These are phyloP conservation scores for Naganishia antarctica DNA, from an alignment of 768 basidiomycete species.

Conservation along the genomic window DNA sequence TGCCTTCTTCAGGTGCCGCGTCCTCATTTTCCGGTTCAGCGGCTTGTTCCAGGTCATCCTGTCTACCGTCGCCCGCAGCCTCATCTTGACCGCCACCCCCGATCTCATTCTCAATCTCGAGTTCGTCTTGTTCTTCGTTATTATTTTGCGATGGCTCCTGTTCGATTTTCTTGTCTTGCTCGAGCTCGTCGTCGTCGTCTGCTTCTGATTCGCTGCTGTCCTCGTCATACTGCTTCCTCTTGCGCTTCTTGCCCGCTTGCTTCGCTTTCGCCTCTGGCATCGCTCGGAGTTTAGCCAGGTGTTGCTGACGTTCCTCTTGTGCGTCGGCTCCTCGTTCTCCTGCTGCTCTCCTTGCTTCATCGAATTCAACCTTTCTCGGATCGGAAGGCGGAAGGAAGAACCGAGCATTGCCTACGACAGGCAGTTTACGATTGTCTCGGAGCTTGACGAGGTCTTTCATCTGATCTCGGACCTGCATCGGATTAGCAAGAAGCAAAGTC, in stretches of 20 bases:
- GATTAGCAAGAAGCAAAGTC: background rate
- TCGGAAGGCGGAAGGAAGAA: constrained; percentile 22
- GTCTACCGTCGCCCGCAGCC: background rate
- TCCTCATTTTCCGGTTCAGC: background rate
- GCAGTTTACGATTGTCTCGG: background rate
- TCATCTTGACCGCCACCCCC: constrained; percentile 4
- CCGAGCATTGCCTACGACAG: constrained; percentile 19
- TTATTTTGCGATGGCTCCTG: background rate
- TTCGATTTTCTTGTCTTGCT: background rate
- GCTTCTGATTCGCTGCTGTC: background rate
- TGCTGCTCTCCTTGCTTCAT: background rate
- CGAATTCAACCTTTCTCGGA: constrained; percentile 3
- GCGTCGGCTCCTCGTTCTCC: too few relatives aligned
- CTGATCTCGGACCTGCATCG: constrained; percentile 21
- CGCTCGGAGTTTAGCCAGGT: background rate
- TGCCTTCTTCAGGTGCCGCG: background rate
- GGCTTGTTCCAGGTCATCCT: background rate
- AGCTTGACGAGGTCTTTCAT: constrained; percentile 25
- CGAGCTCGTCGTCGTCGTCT: background rate
- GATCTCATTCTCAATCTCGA: constrained; percentile 14
- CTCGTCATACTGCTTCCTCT: background rate
- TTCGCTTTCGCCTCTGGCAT: too few relatives aligned
- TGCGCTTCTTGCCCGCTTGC: background rate
- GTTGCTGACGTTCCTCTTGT: background rate
- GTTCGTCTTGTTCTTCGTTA: constrained; percentile 14